These are phyloP conservation scores for Podospora didyma DNA, from an alignment of 495 filamentous ascomycete species.

Conservation along the genomic window DNA sequence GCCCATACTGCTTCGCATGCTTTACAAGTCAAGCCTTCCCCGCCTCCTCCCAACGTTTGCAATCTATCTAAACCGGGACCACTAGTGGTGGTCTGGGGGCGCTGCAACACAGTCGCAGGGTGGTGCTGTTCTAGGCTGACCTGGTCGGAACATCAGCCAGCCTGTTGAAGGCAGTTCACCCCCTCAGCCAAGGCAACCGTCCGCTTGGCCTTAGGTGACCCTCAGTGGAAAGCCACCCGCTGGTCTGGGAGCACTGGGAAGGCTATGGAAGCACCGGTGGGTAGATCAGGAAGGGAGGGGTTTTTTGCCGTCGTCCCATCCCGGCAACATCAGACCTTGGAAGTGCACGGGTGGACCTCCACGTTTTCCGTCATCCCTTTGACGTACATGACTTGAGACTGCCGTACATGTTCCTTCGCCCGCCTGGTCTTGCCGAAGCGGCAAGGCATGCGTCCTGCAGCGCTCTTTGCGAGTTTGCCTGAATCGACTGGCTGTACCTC, in stretches of 20 bases:
- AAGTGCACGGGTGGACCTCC: conserved; percentile 9
- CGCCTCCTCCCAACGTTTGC: conserved; percentile 10
- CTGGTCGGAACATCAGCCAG: conserved; percentile 3
- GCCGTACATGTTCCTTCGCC: conserved; percentile 14
- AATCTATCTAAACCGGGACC: conserved; percentile 3
- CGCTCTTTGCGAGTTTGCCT: neutral
- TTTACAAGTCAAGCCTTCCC: conserved; percentile 28
- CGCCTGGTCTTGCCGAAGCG: conserved; percentile 8
- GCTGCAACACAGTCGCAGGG: conserved; percentile 3
- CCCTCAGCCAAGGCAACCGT: neutral
- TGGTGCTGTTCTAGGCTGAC: conserved; percentile 6
- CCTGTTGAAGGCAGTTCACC: neutral
- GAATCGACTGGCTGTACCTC: conserved; percentile 2
- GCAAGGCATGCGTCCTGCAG: conserved; percentile 12
- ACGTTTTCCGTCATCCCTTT: conserved; percentile 16
- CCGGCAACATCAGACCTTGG: conserved; percentile 11
- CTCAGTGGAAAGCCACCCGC: neutral
- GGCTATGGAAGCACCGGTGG: neutral
- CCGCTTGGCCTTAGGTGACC: neutral
- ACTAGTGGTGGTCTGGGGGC: neutral
- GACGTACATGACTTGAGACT: conserved; percentile 23
- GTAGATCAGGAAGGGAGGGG: neutral
- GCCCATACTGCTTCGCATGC: conserved; percentile 24
- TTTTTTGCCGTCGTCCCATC: conserved; percentile 9
- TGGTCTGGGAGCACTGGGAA: conserved; percentile 1